Evolutionary conservation across 257 asterid species (phyloP), one percentile per base, ranked within the genome.

Genomic region (Nicotiana obtusifolia): DNA sequence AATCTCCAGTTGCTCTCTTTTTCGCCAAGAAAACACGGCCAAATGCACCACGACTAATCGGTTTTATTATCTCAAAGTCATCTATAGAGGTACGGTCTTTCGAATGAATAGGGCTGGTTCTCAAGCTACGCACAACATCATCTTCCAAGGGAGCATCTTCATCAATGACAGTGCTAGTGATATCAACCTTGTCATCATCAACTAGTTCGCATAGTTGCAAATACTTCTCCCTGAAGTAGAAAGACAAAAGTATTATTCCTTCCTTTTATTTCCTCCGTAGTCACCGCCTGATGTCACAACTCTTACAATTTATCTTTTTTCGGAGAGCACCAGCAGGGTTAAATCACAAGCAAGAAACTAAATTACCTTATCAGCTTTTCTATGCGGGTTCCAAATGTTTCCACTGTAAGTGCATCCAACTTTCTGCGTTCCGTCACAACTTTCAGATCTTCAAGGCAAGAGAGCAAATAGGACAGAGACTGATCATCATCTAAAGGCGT

Each of bases 21-120:
- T 94, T 93, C 28, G 99, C 97, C 91, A 96, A 84, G 87, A 96
- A 96, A 81, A 96, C 99, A 80, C 99, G 93, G 64, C 99, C 99
- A 88, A 96, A 96, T 83, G 99, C 99, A 73, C 99, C 99, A 76
- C 98, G 98, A 88, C 99, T 96, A 80, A 96, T 96, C 75, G 98
- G 99, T 87, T 94, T 94, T 82, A 96, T 94, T 82, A 96, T 96
- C 92, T 94, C 99, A 69, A 96, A 96, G 89, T 94, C 98, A 88
- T 96, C 99, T 83, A 96, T 96, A 9, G 99, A 91, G 82, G 99
- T 96, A 47, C 98, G 99, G 82, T 94, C 98, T 87, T 88, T 86
- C 77, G 97, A 78, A 93, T 96, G 98, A 49, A 92, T 83, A 0
- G 99, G 99, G 90, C 99, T 96, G 83, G 97, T 94, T 85, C 98